phyloP scores from a whole-genome alignment of 202 grass and related monocot species.

The Schoenoplectus tabernaemontani region DNA sequence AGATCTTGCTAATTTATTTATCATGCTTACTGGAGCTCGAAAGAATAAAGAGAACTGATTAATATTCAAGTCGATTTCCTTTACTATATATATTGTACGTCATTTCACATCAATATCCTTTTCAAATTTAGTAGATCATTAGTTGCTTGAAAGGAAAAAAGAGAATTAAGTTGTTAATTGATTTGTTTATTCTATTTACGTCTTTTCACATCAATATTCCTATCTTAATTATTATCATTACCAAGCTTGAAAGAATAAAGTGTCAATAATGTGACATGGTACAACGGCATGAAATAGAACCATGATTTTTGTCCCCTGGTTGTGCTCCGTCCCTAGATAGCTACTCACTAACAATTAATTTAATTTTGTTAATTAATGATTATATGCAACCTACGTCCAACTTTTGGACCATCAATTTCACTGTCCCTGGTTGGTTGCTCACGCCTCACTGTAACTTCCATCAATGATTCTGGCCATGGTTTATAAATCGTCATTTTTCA shows the following conservation, averaged over 20 bases:
- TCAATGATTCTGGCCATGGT: no score
- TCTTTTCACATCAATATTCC: not conserved
- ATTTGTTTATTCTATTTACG: not conserved
- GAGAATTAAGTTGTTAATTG: no score
- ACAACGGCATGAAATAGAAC: conserved; percentile 1
- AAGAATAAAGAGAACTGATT: not conserved
- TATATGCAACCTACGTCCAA: not conserved
- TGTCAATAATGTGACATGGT: not conserved
- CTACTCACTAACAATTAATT: conserved; percentile 25
- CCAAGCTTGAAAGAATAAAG: not conserved
- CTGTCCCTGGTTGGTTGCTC: not conserved
- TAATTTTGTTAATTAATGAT: conserved; percentile 1
- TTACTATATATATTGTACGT: no score
- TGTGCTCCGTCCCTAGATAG: not conserved
- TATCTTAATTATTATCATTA: not conserved
- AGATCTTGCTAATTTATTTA: not conserved
- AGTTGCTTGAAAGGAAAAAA: not conserved
- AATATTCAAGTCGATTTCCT: no score
- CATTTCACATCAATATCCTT: not conserved
- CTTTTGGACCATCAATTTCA: not conserved
- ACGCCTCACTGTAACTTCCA: not conserved
- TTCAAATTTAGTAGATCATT: not conserved
- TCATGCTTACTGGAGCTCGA: not conserved
- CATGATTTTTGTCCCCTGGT: conserved; percentile 1
- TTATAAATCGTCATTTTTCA: no score